These are phyloP conservation scores for Ulvella scutata DNA, from an alignment of 139 green algal genomes.

Conservation along the genomic window DNA sequence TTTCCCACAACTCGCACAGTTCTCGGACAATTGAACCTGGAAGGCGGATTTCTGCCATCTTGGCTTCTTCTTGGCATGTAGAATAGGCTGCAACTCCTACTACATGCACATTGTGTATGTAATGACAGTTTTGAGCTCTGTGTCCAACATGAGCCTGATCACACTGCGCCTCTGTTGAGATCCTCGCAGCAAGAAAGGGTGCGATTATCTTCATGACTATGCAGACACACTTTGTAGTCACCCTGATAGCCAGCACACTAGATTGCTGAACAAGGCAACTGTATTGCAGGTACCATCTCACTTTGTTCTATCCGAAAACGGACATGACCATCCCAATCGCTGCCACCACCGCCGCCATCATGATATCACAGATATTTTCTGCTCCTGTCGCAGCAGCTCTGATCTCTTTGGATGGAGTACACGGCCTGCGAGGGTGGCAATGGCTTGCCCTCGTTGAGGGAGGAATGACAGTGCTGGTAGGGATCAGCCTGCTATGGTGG, in stretches of 20 bases:
- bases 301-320: neutral
- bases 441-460: conserved; percentile 9
- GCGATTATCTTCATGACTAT: no score
- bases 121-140: no score
- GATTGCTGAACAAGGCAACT: no score
- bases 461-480: conserved; percentile 5
- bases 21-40: neutral
- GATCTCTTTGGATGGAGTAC: conserved; percentile 1
- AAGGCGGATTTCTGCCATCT: neutral
- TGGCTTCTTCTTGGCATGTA: no score
- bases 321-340: neutral
- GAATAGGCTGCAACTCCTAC: no score
- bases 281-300: neutral
- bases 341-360: neutral
- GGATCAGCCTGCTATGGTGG: neutral
- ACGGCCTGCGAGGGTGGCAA: conserved; percentile 13
- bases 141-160: no score
- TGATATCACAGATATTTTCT: conserved; percentile 3
- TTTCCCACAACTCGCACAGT: no score
- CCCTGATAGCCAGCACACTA: no score
- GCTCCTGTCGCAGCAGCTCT: conserved; percentile 10
- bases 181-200: no score
- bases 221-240: no score
- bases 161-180: no score
- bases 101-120: no score